Conservation (phyloP, 148 eudicot species). For the Silene conica region DNA sequence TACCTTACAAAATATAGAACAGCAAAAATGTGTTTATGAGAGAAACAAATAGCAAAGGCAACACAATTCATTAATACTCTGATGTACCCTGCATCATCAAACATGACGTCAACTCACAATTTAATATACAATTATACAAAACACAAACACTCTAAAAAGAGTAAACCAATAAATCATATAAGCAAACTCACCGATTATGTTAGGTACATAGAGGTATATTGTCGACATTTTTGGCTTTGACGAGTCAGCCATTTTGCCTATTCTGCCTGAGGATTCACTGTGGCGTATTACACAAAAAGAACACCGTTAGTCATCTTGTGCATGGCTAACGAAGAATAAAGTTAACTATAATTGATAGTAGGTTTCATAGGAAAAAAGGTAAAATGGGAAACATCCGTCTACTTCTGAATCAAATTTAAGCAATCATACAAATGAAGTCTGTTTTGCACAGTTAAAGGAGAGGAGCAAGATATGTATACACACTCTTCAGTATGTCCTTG, state of each 20-base stretch:
- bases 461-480: too few species aligned
- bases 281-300: constrained; percentile 11
- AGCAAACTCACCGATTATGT: constrained; percentile 62
- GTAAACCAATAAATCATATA: neutral
- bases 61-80: constrained; percentile 72
- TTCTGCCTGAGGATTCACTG: constrained; percentile 8
- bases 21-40: constrained; percentile 67
- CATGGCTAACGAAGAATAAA: neutral
- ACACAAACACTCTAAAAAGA: neutral
- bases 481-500: too few species aligned
- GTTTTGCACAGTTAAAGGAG: too few species aligned
- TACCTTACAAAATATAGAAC: constrained; percentile 78
- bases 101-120: neutral
- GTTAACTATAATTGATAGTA: neutral
- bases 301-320: neutral
- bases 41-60: constrained; percentile 77
- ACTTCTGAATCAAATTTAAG: too few species aligned
- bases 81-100: constrained; percentile 55
- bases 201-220: constrained; percentile 84
- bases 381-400: too few species aligned
- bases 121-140: neutral
- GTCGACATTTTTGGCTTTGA: constrained; percentile 42
- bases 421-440: too few species aligned
- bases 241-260: constrained; percentile 39
- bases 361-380: too few species aligned